phyloP scores from a whole-genome alignment of 805 yeast genomes.

The Sugiyamaella boreocaroliniensis region DNA sequence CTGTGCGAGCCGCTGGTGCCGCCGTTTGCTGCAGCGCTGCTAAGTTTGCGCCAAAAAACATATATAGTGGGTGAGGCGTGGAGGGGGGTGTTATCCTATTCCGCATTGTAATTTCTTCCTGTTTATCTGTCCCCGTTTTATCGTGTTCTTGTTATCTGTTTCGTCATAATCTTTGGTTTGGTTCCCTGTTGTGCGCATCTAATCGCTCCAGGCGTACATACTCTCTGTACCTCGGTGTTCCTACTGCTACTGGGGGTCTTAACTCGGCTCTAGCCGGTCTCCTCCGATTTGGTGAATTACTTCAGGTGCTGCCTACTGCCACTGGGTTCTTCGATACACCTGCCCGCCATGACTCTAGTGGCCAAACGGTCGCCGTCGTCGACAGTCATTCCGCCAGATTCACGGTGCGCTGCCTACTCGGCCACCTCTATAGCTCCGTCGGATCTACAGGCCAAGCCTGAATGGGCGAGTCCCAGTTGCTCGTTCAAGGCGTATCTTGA shows the following conservation, averaged over 20 bases:
- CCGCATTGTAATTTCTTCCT: too few relatives aligned
- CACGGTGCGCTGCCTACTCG: background rate
- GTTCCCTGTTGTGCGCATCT: too few relatives aligned
- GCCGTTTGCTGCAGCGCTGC: constrained; percentile 1
- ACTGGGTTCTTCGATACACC: too few relatives aligned
- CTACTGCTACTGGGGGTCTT: too few relatives aligned
- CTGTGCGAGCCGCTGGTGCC: background rate
- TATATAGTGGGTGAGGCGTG: too few relatives aligned
- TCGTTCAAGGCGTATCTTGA: constrained; percentile 15
- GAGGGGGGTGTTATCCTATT: too few relatives aligned
- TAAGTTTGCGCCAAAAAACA: background rate
- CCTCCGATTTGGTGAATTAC: too few relatives aligned
- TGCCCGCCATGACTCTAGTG: background rate
- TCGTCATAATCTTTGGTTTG: background rate
- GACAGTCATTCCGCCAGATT: background rate
- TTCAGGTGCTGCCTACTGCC: too few relatives aligned
- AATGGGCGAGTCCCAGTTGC: constrained; percentile 15
- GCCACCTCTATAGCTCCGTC: background rate
- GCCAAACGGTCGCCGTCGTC: background rate
- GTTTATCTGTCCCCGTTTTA: too few relatives aligned
- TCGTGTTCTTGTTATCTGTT: background rate
- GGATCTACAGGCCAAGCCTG: constrained; percentile 12
- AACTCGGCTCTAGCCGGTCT: too few relatives aligned
- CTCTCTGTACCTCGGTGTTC: too few relatives aligned
- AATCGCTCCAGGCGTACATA: too few relatives aligned